Conservation (phyloP, 257 asterid species). For the Solanum chaucha region DNA sequence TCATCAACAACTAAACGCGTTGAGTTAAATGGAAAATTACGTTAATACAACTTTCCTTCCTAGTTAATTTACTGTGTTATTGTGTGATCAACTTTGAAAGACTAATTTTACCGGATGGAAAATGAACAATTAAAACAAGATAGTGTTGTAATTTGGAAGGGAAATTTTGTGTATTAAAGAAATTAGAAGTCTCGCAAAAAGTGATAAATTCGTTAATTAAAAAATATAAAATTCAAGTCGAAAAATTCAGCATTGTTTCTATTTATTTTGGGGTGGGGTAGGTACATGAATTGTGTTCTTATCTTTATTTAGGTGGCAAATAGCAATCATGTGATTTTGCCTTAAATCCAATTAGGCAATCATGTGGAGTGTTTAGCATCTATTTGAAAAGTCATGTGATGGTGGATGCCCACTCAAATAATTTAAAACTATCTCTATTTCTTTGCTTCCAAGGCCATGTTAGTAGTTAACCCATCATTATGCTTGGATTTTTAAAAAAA, state of each 20-base stretch:
- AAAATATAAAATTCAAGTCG: background rate
- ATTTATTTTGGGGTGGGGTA: background rate
- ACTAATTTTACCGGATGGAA: background rate
- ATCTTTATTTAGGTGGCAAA: background rate
- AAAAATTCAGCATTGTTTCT: background rate
- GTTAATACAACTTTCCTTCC: background rate
- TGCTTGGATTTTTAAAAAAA: background rate
- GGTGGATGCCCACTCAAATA: background rate
- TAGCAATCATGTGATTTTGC: constrained; percentile 1
- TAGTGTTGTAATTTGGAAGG: background rate
- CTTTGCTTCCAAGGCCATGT: background rate
- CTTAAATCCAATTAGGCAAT: background rate
- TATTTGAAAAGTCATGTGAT: background rate
- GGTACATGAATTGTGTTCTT: background rate
- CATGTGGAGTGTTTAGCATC: constrained; percentile 1
- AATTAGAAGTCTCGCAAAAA: background rate
- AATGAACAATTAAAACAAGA: background rate
- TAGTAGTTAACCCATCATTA: background rate
- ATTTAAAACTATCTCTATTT: background rate
- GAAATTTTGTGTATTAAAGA: background rate
- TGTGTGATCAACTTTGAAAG: background rate
- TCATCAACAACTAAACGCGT: background rate
- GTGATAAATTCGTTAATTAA: background rate
- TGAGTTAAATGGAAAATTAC: background rate
- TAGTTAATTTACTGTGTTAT: background rate